These are phyloP conservation scores for Wickerhamiella sergipiensis DNA, from an alignment of 805 yeast species.

Conservation along the genomic window DNA sequence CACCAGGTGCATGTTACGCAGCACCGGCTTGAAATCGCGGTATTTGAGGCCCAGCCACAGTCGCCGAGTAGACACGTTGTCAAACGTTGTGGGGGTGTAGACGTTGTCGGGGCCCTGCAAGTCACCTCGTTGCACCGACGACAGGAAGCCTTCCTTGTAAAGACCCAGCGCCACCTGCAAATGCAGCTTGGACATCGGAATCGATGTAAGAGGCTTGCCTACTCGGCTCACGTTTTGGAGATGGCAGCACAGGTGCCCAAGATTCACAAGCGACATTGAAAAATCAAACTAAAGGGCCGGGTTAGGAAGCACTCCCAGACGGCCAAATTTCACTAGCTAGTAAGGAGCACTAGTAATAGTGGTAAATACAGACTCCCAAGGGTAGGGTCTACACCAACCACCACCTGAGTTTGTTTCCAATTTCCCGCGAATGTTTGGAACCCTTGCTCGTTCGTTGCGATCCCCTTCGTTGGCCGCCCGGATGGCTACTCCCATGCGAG, in stretches of 20 bases:
- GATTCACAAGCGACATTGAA: constrained; percentile 68
- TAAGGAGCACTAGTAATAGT: too few species aligned
- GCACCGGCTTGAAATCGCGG: constrained; percentile 63
- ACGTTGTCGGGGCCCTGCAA: constrained; percentile 62
- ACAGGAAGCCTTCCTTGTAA: constrained; percentile 80
- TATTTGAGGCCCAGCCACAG: constrained; percentile 90
- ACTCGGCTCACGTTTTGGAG: constrained; percentile 77
- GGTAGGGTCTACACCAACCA: background rate
- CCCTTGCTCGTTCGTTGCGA: background rate
- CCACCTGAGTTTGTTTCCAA: too few species aligned
- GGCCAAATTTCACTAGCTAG: too few species aligned
- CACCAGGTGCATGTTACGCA: constrained; percentile 55
- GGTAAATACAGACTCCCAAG: background rate
- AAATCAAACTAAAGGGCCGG: background rate
- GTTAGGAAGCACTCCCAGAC: background rate
- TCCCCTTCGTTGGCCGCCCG: background rate
- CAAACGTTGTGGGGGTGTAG: constrained; percentile 58
- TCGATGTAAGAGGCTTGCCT: constrained; percentile 54
- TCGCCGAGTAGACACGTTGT: constrained; percentile 71
- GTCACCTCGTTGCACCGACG: constrained; percentile 76
- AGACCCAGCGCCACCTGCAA: constrained; percentile 71
- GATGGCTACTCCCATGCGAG: background rate
- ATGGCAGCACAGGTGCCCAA: constrained; percentile 79
- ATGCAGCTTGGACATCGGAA: constrained; percentile 75
- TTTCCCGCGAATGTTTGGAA: background rate